phyloP scores from a whole-genome alignment of 176 grass and related monocot species.

The Oryza longistaminata region DNA sequence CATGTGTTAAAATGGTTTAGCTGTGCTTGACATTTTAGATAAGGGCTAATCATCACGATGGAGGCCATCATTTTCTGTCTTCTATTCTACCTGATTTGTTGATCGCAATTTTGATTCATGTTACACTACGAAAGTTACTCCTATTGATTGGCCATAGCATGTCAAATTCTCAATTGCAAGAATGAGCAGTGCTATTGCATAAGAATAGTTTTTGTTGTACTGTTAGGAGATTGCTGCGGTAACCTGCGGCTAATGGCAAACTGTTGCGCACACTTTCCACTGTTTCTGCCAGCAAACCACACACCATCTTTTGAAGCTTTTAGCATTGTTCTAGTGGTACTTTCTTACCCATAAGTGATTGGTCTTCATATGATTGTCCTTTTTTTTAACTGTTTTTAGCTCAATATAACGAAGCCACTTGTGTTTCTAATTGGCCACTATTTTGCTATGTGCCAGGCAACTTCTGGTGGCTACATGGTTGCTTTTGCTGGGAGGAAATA shows the following conservation, averaged over 20 bases:
- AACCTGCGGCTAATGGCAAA: background rate
- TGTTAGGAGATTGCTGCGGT: background rate
- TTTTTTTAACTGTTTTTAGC: background rate
- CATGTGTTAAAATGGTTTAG: background rate
- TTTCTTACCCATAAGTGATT: background rate
- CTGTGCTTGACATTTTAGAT: background rate
- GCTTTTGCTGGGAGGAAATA: conserved; percentile 87
- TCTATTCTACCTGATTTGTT: background rate
- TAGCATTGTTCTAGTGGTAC: background rate
- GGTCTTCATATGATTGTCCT: background rate
- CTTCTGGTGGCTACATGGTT: conserved; percentile 68
- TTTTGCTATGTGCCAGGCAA: conserved; percentile 47
- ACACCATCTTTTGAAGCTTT: background rate
- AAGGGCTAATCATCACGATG: background rate
- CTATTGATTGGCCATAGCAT: background rate
- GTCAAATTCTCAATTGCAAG: background rate
- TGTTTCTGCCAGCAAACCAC: background rate
- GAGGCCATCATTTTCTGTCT: background rate
- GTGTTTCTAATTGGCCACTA: background rate
- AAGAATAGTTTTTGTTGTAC: background rate
- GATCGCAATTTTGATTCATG: background rate
- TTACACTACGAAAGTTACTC: background rate
- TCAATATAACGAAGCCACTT: background rate
- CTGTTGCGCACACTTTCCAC: background rate
- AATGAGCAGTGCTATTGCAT: background rate